Percentiles rank a stretch among this genome's conserved stretches.
Conservation (phyloP, 257 asterid species). For the Nicotiana noctiflora region DNA sequence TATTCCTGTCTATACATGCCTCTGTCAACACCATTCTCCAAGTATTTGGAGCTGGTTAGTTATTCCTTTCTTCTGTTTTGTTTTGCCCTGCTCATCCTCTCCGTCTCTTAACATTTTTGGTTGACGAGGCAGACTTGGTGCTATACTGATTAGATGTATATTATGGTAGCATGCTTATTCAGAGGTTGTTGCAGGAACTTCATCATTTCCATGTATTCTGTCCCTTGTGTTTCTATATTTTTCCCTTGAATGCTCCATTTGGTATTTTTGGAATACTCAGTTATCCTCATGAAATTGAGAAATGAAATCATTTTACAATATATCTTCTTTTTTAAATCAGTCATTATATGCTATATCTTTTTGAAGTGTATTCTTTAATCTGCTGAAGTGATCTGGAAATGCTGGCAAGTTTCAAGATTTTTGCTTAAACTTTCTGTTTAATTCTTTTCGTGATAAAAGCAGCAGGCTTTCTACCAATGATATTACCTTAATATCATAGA, state of each 20-base stretch:
- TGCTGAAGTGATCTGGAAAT: background rate
- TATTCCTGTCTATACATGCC: slow-evolving; percentile 1
- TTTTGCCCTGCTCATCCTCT: background rate
- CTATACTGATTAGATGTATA: background rate
- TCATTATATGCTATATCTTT: background rate
- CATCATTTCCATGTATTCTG: background rate
- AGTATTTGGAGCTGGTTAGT: background rate
- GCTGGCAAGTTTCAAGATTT: background rate
- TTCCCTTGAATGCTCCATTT: background rate
- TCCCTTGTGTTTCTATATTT: background rate
- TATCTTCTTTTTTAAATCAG: background rate
- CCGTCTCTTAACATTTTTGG: background rate
- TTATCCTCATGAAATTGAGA: background rate
- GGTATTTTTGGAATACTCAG: background rate
- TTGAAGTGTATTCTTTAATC: background rate
- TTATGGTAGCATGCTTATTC: background rate
- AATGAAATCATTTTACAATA: background rate
- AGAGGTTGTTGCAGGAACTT: too few relatives aligned
- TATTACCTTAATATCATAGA: background rate
- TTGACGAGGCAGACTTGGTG: background rate
- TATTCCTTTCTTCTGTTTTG: background rate
- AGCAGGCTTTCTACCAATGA: background rate
- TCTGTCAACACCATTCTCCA: background rate
- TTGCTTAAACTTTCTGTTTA: background rate
- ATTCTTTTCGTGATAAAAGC: background rate